Conservation (phyloP, 2,329 filamentous ascomycete species). For the Botrytis deweyae region DNA sequence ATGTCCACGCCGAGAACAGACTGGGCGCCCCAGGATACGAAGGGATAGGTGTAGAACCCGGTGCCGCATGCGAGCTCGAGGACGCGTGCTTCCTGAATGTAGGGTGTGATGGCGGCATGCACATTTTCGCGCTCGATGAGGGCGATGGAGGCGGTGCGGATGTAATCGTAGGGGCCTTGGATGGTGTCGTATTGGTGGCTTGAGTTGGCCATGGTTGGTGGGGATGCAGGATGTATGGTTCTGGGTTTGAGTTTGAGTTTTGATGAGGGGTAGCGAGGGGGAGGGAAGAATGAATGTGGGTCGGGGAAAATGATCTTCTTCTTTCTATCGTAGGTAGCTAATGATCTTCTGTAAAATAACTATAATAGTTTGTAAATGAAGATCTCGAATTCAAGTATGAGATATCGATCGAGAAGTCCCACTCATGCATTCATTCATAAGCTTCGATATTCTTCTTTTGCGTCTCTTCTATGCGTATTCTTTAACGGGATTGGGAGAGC, state of each 20-base stretch:
- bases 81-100: conserved; percentile 33
- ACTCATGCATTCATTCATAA: background rate
- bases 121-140: conserved; percentile 32
- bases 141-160: conserved; percentile 27
- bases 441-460: background rate
- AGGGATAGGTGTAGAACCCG: conserved; percentile 40
- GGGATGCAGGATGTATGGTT: background rate
- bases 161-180: conserved; percentile 30
- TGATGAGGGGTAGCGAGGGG: background rate
- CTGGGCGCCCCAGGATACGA: conserved; percentile 41
- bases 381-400: background rate
- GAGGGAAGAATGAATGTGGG: background rate
- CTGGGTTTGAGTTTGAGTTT: background rate
- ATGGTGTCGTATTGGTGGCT: conserved; percentile 31
- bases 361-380: background rate
- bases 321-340: background rate
- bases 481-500: background rate
- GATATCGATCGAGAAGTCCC: background rate
- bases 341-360: background rate
- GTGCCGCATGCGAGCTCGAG: conserved; percentile 44
- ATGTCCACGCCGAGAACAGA: conserved; percentile 42
- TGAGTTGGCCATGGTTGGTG: conserved; percentile 25
- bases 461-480: background rate
- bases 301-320: background rate
- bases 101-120: conserved; percentile 26